Conservation (phyloP, 805 yeast genomes). For the Kodamaea leandrae region DNA sequence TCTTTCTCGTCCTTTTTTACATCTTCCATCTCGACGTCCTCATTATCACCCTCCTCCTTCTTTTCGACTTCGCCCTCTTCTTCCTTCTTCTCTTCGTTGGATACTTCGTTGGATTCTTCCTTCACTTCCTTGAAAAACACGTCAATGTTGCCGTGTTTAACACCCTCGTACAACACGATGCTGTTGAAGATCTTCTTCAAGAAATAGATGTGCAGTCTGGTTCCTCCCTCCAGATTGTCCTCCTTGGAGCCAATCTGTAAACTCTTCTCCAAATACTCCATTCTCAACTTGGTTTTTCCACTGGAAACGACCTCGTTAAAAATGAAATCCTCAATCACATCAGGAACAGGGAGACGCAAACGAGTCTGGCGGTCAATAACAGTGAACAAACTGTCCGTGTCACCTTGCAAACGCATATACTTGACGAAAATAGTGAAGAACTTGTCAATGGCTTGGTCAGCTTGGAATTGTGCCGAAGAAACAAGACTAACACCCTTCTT, state of each 20-base stretch:
- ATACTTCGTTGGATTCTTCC: constrained; percentile 38
- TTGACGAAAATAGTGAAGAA: constrained; percentile 46
- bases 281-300: constrained; percentile 45
- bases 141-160: constrained; percentile 45
- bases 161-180: constrained; percentile 60
- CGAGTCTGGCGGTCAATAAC: constrained; percentile 38
- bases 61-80: constrained; percentile 1
- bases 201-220: constrained; percentile 56
- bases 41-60: not conserved
- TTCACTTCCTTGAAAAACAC: constrained; percentile 36
- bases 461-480: constrained; percentile 64
- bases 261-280: constrained; percentile 49
- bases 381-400: constrained; percentile 28
- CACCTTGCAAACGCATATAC: constrained; percentile 26
- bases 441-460: constrained; percentile 64
- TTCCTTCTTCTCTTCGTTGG: constrained; percentile 32
- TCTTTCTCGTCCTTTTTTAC: constrained; percentile 5
- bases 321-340: constrained; percentile 54
- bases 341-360: constrained; percentile 46
- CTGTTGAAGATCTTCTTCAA: constrained; percentile 62
- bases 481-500: constrained; percentile 44
- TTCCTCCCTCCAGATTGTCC: constrained; percentile 32
- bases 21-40: constrained; percentile 8
- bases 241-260: constrained; percentile 45
- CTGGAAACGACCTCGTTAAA: constrained; percentile 54